Evolutionary conservation across 768 basidiomycete species (phyloP), one percentile per base, ranked within the genome.

Genomic region (Tylopilus felleus): DNA sequence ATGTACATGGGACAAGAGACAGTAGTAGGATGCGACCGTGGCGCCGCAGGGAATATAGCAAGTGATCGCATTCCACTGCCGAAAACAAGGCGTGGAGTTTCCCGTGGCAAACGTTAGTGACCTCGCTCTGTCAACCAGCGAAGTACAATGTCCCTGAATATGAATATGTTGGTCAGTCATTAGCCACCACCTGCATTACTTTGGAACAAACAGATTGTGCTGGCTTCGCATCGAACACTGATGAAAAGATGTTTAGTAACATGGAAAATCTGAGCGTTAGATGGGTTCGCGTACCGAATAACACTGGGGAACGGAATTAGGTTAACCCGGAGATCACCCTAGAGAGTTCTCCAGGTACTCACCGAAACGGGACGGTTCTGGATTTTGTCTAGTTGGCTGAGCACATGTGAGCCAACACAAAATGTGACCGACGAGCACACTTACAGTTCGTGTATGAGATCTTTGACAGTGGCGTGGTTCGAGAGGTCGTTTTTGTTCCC

Each of bases 141-240:
- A 12, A 96, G 70, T 8, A 95, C 85, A 56, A 95, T 93, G 65
- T 94, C 92, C 55, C 86, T 89, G 41, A 28, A 21, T 35, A 39
- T 89, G 41, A 28, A 21, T 35, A 39, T 27, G 7, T 21, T 4
- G 5, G 16, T 59, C 29, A 58, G 41, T 43, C 47, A 48, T 21
- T 22, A 17, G 17, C 13, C 2, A 19, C 25, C 36, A 29, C 25
- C 4, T 5, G 4, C 21, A 10, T 46, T 7, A 9, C 8, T 12
- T 4, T 19, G 9, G 25, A 31, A 68, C 88, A 51, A 61, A 90
- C 87, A 97, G 74, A 67, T 97, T 97, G 70, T 97, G 93, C 70
- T 91, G 89, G 64, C 86, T 94, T 72, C 94, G 95, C 88, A 96
- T 95, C 3, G 93, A 97, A 68, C 93, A 96, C 94, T 97, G 61